Conservation (phyloP, 192 early-diverging fungal genomes). For the Phlyctochytrium bullatum region DNA sequence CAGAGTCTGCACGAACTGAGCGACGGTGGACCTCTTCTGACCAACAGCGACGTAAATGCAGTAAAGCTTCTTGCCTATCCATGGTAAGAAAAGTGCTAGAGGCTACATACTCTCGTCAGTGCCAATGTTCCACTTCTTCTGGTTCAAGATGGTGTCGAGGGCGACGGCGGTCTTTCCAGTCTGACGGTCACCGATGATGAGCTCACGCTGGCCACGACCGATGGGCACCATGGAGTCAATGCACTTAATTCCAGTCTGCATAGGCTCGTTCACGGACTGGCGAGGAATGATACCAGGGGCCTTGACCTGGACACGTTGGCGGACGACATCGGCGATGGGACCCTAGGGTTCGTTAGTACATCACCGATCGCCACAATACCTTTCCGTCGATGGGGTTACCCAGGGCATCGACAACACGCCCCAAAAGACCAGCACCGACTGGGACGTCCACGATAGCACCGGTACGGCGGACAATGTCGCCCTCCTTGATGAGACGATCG, state of each 20-base stretch:
- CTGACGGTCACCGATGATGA: constrained; percentile 99
- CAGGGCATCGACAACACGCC: constrained; percentile 98
- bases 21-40: constrained; percentile 99
- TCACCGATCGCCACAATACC: constrained; percentile 21
- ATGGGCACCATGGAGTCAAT: constrained; percentile 99
- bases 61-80: constrained; percentile 90
- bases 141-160: constrained; percentile 98
- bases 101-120: constrained; percentile 67
- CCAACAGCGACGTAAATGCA: constrained; percentile 99
- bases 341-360: constrained; percentile 49
- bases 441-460: constrained; percentile 98
- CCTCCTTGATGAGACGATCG: constrained; percentile 99
- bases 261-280: constrained; percentile 98
- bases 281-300: constrained; percentile 99
- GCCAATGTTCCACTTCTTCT: constrained; percentile 97
- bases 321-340: constrained; percentile 79
- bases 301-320: constrained; percentile 97
- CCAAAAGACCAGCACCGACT: constrained; percentile 90
- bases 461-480: constrained; percentile 99
- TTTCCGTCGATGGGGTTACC: constrained; percentile 99
- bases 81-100: background rate
- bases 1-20: constrained; percentile 97
- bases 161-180: constrained; percentile 99
- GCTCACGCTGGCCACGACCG: constrained; percentile 99
- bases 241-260: constrained; percentile 99